phyloP scores from a whole-genome alignment of 1,284 basidiomycete species.

The Exobasidium rhododendri region DNA sequence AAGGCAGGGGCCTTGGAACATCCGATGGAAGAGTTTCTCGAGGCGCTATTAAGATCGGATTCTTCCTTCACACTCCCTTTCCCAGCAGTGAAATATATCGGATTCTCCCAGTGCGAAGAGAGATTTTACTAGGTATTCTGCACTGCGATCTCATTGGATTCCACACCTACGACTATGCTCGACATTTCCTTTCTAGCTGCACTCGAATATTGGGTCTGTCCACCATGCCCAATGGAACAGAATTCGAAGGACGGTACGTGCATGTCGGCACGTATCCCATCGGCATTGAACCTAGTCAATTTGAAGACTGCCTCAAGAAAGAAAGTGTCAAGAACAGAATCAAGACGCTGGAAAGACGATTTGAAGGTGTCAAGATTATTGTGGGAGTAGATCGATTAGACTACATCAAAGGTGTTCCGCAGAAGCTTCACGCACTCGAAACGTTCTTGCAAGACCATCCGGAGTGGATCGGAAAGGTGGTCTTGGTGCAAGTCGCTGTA shows the following conservation, averaged over 20 bases:
- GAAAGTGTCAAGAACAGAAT: conserved; percentile 77
- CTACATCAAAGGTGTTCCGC: conserved; percentile 99
- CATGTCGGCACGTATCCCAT: conserved; percentile 99
- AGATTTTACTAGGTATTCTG: conserved; percentile 90
- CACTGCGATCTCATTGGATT: conserved; percentile 85
- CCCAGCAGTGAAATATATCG: conserved; percentile 96
- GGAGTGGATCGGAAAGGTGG: conserved; percentile 98
- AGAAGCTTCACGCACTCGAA: conserved; percentile 94
- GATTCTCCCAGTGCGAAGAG: conserved; percentile 86
- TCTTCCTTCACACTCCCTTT: conserved; percentile 98
- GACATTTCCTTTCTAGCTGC: conserved; percentile 97
- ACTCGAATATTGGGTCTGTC: conserved; percentile 92
- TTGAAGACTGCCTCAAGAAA: conserved; percentile 77
- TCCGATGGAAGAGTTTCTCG: conserved; percentile 42
- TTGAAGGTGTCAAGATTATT: conserved; percentile 92
- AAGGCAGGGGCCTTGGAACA: conserved; percentile 31
- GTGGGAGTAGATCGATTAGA: conserved; percentile 96
- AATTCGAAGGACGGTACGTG: conserved; percentile 88
- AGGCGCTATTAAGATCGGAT: conserved; percentile 67
- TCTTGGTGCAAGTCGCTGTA: conserved; percentile 92
- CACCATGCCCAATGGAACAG: conserved; percentile 94
- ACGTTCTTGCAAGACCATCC: conserved; percentile 95
- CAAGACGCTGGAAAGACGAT: conserved; percentile 76
- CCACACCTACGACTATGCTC: conserved; percentile 99
- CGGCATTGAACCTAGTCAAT: conserved; percentile 90